Evolutionary conservation across 2,329 filamentous ascomycete genomes (phyloP).

Genomic region (Hypoxylon sp.): DNA sequence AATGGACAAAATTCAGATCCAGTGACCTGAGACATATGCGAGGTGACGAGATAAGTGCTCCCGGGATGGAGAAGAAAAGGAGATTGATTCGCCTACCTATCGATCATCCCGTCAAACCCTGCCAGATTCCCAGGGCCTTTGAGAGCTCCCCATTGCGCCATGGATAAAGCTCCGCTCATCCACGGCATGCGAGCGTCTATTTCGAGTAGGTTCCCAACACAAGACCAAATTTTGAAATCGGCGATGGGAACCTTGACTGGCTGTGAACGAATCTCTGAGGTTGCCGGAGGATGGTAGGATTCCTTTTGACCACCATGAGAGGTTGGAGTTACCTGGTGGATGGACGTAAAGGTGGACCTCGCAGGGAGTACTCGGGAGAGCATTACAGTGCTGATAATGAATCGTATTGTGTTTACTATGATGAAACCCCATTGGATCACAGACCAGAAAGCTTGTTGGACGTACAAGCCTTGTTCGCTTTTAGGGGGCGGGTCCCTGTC

Average conservation of each 20-base stretch:
- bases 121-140: conserved; percentile 82
- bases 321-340: conserved; percentile 48
- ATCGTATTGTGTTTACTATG: conserved; percentile 74
- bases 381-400: conserved; percentile 74
- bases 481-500: conserved; percentile 23
- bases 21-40: conserved; percentile 65
- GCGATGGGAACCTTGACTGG: conserved; percentile 74
- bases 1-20: conserved; percentile 59
- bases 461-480: conserved; percentile 56
- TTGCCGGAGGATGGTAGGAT: conserved; percentile 39
- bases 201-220: conserved; percentile 79
- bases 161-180: conserved; percentile 81
- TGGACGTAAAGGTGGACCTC: conserved; percentile 55
- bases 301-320: conserved; percentile 49
- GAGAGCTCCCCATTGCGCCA: conserved; percentile 81
- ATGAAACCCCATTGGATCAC: conserved; percentile 69
- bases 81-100: conserved; percentile 80
- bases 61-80: conserved; percentile 52
- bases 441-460: conserved; percentile 68
- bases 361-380: conserved; percentile 77
- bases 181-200: conserved; percentile 89
- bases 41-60: conserved; percentile 55
- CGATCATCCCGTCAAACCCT: conserved; percentile 81
- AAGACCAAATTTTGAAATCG: conserved; percentile 83
- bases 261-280: conserved; percentile 40